Percentiles rank a stretch among this genome's conserved stretches.
These are phyloP conservation scores for Biscogniauxia marginata DNA, from an alignment of 2,329 filamentous ascomycete species.

Conservation along the genomic window DNA sequence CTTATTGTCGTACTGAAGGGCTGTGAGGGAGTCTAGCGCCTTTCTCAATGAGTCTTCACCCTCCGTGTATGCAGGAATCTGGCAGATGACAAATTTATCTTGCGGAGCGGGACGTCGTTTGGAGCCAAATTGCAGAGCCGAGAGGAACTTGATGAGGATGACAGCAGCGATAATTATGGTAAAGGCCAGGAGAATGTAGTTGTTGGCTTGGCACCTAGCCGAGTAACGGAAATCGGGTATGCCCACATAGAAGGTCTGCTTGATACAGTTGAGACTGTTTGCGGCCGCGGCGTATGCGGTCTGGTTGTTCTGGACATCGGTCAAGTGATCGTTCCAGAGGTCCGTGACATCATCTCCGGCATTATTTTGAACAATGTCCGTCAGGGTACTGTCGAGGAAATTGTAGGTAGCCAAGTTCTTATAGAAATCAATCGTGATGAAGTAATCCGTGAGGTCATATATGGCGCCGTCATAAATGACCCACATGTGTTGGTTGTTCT, in stretches of 20 bases:
- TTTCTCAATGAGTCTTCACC: slow-evolving; percentile 93
- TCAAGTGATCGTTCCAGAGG: slow-evolving; percentile 57
- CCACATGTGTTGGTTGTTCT: slow-evolving; percentile 70
- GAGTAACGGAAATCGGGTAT: slow-evolving; percentile 79
- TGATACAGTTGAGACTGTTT: slow-evolving; percentile 76
- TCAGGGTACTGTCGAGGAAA: slow-evolving; percentile 71
- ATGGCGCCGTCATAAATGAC: slow-evolving; percentile 72
- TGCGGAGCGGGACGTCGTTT: slow-evolving; percentile 87
- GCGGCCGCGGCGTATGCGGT: slow-evolving; percentile 49
- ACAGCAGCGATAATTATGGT: slow-evolving; percentile 80
- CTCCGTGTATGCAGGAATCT: slow-evolving; percentile 96
- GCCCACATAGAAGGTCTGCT: slow-evolving; percentile 80
- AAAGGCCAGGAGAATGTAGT: slow-evolving; percentile 85
- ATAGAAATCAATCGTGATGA: slow-evolving; percentile 65
- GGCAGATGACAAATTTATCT: slow-evolving; percentile 98
- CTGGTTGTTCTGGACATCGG: slow-evolving; percentile 47
- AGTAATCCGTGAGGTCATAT: slow-evolving; percentile 92
- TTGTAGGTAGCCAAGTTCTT: slow-evolving; percentile 57
- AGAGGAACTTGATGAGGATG: slow-evolving; percentile 84
- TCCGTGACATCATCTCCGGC: slow-evolving; percentile 76
- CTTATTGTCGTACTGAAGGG: slow-evolving; percentile 97
- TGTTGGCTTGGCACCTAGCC: slow-evolving; percentile 79
- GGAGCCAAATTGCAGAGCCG: slow-evolving; percentile 88
- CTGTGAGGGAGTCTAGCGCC: slow-evolving; percentile 89
- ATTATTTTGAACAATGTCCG: slow-evolving; percentile 68